Conservation (phyloP, 2,329 filamentous ascomycete genomes). For the Cytospora mali region DNA sequence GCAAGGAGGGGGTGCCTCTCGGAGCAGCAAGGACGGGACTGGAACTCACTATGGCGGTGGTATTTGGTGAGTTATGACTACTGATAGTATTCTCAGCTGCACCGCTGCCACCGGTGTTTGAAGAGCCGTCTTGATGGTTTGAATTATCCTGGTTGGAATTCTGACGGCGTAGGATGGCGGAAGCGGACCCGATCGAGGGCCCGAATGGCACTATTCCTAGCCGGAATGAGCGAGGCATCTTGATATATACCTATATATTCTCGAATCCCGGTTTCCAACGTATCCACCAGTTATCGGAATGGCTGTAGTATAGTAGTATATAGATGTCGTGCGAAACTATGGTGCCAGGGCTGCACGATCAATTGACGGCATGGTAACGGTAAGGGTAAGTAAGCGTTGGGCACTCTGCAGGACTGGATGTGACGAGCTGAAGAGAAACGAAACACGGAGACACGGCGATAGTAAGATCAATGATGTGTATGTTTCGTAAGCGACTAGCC, state of each 20-base stretch:
- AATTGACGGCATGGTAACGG: conserved; percentile 23
- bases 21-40: not conserved
- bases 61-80: conserved; percentile 3
- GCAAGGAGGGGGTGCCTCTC: not conserved
- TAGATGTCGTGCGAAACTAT: conserved; percentile 3
- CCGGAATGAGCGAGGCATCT: conserved; percentile 17
- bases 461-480: not conserved
- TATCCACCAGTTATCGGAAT: not conserved
- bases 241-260: not conserved
- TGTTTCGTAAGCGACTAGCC: conserved; percentile 6
- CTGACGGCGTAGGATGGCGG: conserved; percentile 9
- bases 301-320: not conserved
- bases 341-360: conserved; percentile 5
- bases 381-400: not conserved
- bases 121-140: not conserved
- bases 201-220: conserved; percentile 13
- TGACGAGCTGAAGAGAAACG: not conserved
- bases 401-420: not conserved
- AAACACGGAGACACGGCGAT: conserved; percentile 1
- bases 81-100: not conserved
- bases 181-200: conserved; percentile 11
- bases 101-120: not conserved
- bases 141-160: not conserved
- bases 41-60: conserved; percentile 22
- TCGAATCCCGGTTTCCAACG: not conserved